Base-by-base conservation (phyloP, 768 basidiomycete genomes). In the Symmetrospora coprosmae region DNA sequence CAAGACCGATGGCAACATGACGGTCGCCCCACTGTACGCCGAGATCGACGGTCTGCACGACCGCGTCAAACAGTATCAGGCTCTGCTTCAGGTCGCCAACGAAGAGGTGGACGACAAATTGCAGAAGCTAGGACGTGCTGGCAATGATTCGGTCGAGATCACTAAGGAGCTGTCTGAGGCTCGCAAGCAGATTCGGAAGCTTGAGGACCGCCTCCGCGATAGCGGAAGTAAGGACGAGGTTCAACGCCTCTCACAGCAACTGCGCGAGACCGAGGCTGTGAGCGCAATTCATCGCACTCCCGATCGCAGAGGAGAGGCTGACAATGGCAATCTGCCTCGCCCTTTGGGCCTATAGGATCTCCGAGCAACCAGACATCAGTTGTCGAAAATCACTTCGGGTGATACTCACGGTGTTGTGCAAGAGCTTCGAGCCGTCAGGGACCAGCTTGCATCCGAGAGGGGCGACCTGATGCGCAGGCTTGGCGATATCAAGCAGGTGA, bases 91-190 rank as follows among this genome's bases (percentile, higher is more conserved):
- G 64, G 76, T 70, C 2, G 87, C 87, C 9, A 88, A 91, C 69
- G 82, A 84, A 34, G 84, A 80, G 66, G 85, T 91, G 53, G 89
- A 91, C 66, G 83, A 87, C 68, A 89, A 90, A 71, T 76, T 91
- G 16, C 86, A 87, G 69, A 81, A 83, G 50, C 81, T 91, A 68
- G 82, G 87, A 59, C 82, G 83, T 0, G 87, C 87, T 4, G 71
- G 66, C 4, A 62, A 55, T 23, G 61, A 65, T 40, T 62, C 56
- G 16, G 41, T 68, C 43, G 34, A 53, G 8, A 45, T 67, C 46
- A 60, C 62, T 7, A 46, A 62, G 1, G 55, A 68, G 52, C 65
- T 71, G 1, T 55, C 65, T 14, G 50, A 50, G 1, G 65, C 66
- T 1, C 17, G n/a, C 17, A 9, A 14, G 21, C 21, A 41, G 17